Evolutionary conservation across 1,284 basidiomycete species (phyloP), one percentile per base, ranked within the genome.

Genomic region (Pseudozyma pruni): DNA sequence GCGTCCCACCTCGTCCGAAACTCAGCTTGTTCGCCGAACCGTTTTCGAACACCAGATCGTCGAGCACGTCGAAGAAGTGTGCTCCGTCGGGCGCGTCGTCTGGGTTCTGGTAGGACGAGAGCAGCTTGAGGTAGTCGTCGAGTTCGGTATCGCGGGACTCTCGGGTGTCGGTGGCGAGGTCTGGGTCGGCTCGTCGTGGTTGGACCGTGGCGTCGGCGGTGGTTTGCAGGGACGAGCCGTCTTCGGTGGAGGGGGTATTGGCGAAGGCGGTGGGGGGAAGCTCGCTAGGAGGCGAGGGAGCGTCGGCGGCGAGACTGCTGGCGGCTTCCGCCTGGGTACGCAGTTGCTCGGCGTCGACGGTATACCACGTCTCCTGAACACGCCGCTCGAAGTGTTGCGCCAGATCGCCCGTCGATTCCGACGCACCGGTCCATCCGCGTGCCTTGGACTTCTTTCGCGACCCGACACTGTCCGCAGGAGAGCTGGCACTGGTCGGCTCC

Each of bases 91-190:
- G 54, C 1, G 53, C 57, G 22, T 72, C 57, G 35, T 61, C 57
- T 11, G 69, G 63, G 32, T 67, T 72, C 49, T 72, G 69, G 20
- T 72, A 67, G 16, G 62, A 67, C 2, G 69, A 61, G 13, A 72
- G 50, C 25, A 72, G 45, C 39, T 57, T 54, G 16, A 72, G 63
- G 20, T 72, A 72, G 13, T 61, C 55, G 37, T 66, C 62, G 2
- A 72, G 38, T 17, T 72, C 69, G 5, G 54, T 49, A 25, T 62
- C 57, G 20, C 50, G 37, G 4, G n/a, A n/a, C 42, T 41, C 13
- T 61, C 54, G 4, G 2, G 27, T 17, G 27, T 56, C 64, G 19
- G 38, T 32, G 1, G 27, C 16, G 25, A 23, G 19, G 25, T n/a
- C n/a, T n/a, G n/a, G n/a, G n/a, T n/a, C n/a, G n/a, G n/a, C n/a